Base-by-base conservation (phyloP, 352 stramenopile species). In the Thalassiosira mediterranea region DNA sequence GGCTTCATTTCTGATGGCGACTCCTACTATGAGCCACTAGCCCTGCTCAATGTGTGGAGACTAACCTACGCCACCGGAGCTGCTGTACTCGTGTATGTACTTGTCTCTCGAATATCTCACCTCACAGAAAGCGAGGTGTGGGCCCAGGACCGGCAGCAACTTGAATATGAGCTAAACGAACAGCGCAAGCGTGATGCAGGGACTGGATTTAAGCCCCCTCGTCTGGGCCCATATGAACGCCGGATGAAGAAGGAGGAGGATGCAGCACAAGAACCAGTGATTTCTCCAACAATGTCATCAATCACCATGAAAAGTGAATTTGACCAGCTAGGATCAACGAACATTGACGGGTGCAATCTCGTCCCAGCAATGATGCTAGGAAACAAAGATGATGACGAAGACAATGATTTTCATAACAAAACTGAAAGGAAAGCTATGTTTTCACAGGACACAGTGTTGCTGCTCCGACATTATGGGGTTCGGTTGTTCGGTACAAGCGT, bases 101-200 rank as follows among this genome's bases (percentile, higher is more conserved):
- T 87, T 7, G 31, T 89, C 10, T 74, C 59, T 13, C 68, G 88
- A 19, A 76, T 84, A 19, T 0, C 75, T 10, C 80, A 89, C 47
- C 72, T 93, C 8, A 46, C 61, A 34, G 88, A 93, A 69, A 89
- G 76, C 51, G 59, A 85, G 28, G 86, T 90, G 5, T 92, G 86
- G 86, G 34, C 44, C 29, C 28, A 82, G n/a, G 80, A 88, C 29
- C 47, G 66, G 29, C n/a, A n/a, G n/a, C n/a, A n/a, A n/a, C 25
- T 76, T 26, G 15, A 32, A 37, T 32, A 42, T n/a, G 3, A 44
- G 26, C 19, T 31, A 37, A 17, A 53, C 15, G n/a, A 17, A 10
- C 42, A 32, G 59, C 44, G 23, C 0, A 23, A 42, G n/a, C 21
- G 19, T 11, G 37, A 52, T 58, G 53, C 53, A 44, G 31, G 38